A percentile compares a stretch with the other conserved stretches of the same genome.
Evolutionary conservation across 805 yeast species (phyloP).

Genomic region (Teunomyces cretensis): DNA sequence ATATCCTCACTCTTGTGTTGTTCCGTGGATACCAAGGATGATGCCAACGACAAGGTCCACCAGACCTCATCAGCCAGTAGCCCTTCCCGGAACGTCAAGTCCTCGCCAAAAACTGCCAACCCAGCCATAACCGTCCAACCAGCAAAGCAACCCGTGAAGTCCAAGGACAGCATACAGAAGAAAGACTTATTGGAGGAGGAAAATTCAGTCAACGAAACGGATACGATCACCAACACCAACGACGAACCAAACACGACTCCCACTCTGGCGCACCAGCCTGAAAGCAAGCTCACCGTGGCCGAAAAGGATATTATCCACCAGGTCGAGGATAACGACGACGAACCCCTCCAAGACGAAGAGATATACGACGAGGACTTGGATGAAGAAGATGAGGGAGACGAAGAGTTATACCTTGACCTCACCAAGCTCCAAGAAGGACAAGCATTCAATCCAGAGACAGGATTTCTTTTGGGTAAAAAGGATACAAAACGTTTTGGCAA

Average conservation of each 20-base stretch:
- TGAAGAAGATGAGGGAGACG: slow-evolving; percentile 22
- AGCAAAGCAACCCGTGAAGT: slow-evolving; percentile 4
- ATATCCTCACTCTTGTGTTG: slow-evolving; percentile 39
- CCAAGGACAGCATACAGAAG: slow-evolving; percentile 12
- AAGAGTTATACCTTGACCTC: slow-evolving; percentile 48
- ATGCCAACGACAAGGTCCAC: slow-evolving; percentile 29
- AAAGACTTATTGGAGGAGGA: slow-evolving; percentile 36
- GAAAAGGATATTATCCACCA: slow-evolving; percentile 1
- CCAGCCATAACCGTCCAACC: neutral
- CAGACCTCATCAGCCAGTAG: slow-evolving; percentile 8
- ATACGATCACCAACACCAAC: slow-evolving; percentile 39
- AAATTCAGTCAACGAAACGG: slow-evolving; percentile 40
- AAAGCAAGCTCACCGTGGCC: neutral
- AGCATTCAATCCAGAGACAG: slow-evolving; percentile 58
- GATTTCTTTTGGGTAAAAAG: slow-evolving; percentile 62
- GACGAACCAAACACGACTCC: slow-evolving; percentile 26
- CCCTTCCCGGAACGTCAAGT: neutral
- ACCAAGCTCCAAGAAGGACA: slow-evolving; percentile 72
- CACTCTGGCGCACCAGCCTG: neutral
- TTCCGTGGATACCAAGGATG: slow-evolving; percentile 34
- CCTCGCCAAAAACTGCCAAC: neutral
- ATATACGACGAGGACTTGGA: slow-evolving; percentile 3
- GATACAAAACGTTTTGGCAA: slow-evolving; percentile 46
- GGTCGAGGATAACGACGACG: slow-evolving; percentile 1
- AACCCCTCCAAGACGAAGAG: neutral